Evolutionary conservation across 2,329 filamentous ascomycete species (phyloP), one percentile per base, ranked within the genome.

Genomic region (Fusarium tjaetaba): DNA sequence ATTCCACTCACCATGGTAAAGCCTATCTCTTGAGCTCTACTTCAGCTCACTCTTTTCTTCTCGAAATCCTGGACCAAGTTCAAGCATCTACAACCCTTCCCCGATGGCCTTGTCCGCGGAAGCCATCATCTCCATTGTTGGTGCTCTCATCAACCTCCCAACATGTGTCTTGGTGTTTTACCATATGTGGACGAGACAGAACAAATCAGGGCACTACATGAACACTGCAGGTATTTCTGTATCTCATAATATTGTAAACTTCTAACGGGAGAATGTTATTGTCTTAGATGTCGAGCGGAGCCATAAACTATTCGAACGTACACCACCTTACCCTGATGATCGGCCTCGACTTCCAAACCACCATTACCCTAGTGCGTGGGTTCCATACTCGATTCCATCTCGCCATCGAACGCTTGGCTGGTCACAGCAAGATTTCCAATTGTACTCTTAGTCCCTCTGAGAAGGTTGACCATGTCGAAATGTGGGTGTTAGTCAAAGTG

Each of bases 71-170:
- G 16, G 28, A 16, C 16, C 18, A 28, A 28, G 32, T 52, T 15
- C 49, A 26, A 22, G 7, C 8, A 24, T 38, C 16, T 26, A 16
- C n/a, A 45, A 9, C 16, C 42, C 15, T 45, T 26, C 24, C 42
- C 8, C 16, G n/a, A 45, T 60, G 65, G 5, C 8, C 8, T 48
- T 65, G 18, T 71, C 65, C 22, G 20, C 34, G 3, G 65, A 71
- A 16, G 65, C 60, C 1, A 60, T 59, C 13, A 58, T 71, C 18
- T 55, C 68, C 13, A 18, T 70, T 2, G 24, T 65, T 2, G 68
- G 43, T 10, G 39, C 58, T 22, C 26, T 61, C 7, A 56, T 65
- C 41, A 70, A 60, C 32, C 16, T 70, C 8, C 61, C 68, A 10
- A 56, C 28, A 11, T 60, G 57, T 18, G 24, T 60, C n/a, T 15